Evolutionary conservation across 495 filamentous ascomycete genomes (phyloP).

Genomic region (Chaetomium cochliodes): DNA sequence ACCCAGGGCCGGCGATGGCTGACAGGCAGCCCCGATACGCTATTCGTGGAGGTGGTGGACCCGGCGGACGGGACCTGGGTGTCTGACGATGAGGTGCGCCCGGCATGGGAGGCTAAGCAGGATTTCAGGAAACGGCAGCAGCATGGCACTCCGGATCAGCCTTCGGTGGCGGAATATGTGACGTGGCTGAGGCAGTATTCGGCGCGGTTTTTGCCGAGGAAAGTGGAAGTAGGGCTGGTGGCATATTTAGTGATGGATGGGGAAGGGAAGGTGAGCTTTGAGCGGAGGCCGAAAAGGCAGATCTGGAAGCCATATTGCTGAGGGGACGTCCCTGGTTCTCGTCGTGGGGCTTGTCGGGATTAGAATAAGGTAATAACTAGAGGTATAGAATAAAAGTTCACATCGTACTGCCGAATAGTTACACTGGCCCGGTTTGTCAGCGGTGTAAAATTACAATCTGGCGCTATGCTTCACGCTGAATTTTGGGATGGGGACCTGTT

Average conservation of each 20-base stretch:
- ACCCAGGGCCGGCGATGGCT: neutral
- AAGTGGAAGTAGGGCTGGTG: neutral
- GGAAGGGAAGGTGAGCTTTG: neutral
- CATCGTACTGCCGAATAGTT: too few species aligned
- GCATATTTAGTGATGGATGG: neutral
- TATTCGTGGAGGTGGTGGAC: neutral
- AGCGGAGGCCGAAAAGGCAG: neutral
- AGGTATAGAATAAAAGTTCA: too few species aligned
- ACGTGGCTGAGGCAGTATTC: neutral
- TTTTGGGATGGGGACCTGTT: too few species aligned
- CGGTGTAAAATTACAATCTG: too few species aligned
- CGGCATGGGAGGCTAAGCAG: too few species aligned
- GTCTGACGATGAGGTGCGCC: neutral
- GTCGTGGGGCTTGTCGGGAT: too few species aligned
- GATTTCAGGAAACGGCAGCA: neutral
- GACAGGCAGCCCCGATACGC: neutral
- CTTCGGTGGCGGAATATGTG: neutral
- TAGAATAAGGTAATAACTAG: too few species aligned
- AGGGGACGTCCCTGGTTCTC: too few species aligned
- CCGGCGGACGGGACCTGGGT: neutral
- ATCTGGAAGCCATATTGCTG: too few species aligned
- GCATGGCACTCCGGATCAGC: neutral
- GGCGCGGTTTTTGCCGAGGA: neutral
- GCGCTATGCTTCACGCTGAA: too few species aligned
- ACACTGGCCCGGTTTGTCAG: too few species aligned